Base-by-base conservation (phyloP, 441 rosid species). In the Capsella rubella region DNA sequence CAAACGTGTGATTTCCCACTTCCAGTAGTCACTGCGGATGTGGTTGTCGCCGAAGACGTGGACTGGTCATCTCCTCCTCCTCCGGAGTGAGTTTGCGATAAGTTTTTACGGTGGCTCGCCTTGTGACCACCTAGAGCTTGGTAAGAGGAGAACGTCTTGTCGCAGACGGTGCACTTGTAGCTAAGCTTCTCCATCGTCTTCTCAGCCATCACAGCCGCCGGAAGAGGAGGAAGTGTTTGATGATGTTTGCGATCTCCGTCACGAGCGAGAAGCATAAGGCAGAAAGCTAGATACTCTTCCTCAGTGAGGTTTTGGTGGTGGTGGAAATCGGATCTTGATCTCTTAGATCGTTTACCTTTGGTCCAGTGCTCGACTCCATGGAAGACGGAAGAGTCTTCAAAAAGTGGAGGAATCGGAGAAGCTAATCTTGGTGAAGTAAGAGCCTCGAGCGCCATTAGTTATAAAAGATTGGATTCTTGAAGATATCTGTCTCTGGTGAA, bases 101-200 rank as follows among this genome's bases (percentile, higher is more conserved):
- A 27, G 64, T 76, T 71, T 85, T 72, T 92, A 6, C 97, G 66
- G 84, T 95, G 98, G 53, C 99, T 92, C 9, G 97, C 97, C 81
- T 95, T 95, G 84, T 95, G 99, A 1, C 99, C 99, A 18, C 99
- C 99, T 3, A 94, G 84, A 4, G 99, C 99, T 74, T 95, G 97
- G 82, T 90, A 92, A 8, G 99, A 90, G 5, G 84, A 69, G 69
- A 95, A 95, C 1, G 81, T 84, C 87, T 89, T 95, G 81, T 82
- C 80, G 75, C 99, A 95, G 40, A 95, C 96, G 46, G 84, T 65
- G 50, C 99, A 95, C 90, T 78, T 87, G 87, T 89, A 80, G 67
- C 46, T 64, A 39, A 55, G 52, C 66, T 77, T 81, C 43, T 66
- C 75, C 9, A 50, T 70, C 4, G 55, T 5, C 57, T 78, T 82